These are phyloP conservation scores for Colletotrichum nymphaeae DNA, from an alignment of 2,329 filamentous ascomycete species.

Conservation along the genomic window DNA sequence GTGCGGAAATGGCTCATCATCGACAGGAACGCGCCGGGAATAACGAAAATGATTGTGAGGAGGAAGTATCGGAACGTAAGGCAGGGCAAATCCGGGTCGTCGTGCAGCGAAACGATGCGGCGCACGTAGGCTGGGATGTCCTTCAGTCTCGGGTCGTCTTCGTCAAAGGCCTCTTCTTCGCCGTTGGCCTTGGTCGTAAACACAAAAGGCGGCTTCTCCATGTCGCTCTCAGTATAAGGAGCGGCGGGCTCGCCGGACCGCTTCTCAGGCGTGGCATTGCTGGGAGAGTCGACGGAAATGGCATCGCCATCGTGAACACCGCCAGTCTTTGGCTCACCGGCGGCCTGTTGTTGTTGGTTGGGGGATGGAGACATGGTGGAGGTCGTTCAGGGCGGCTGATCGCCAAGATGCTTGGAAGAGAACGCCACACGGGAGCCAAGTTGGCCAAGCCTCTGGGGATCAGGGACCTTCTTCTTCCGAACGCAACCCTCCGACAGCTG, in stretches of 20 bases:
- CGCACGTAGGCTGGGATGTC: slow-evolving; percentile 60
- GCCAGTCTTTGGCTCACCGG: neutral
- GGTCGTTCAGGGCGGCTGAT: slow-evolving; percentile 7
- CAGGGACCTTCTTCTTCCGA: slow-evolving; percentile 1
- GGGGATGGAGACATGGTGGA: slow-evolving; percentile 21
- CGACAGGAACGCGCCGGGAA: slow-evolving; percentile 67
- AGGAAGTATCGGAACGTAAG: slow-evolving; percentile 71
- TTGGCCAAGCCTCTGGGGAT: slow-evolving; percentile 17
- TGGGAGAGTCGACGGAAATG: slow-evolving; percentile 16
- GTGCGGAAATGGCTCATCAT: slow-evolving; percentile 53
- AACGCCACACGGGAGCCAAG: slow-evolving; percentile 23
- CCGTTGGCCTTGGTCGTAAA: slow-evolving; percentile 37
- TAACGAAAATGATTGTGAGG: slow-evolving; percentile 63
- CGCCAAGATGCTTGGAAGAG: slow-evolving; percentile 28
- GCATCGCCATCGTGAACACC: slow-evolving; percentile 1
- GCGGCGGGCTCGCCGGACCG: slow-evolving; percentile 19
- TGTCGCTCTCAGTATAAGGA: slow-evolving; percentile 38
- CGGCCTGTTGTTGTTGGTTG: neutral
- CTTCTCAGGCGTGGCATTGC: slow-evolving; percentile 9
- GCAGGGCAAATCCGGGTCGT: slow-evolving; percentile 62
- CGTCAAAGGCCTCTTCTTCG: slow-evolving; percentile 46
- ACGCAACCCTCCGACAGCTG: neutral
- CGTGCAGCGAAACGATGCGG: slow-evolving; percentile 37
- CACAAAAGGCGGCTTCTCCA: slow-evolving; percentile 38
- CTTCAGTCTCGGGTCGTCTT: slow-evolving; percentile 62